A percentile compares a stretch with the other conserved stretches of the same genome.
Evolutionary conservation across 1,139 yeast genomes (phyloP).

Genomic region (Yamadazyma sp.): DNA sequence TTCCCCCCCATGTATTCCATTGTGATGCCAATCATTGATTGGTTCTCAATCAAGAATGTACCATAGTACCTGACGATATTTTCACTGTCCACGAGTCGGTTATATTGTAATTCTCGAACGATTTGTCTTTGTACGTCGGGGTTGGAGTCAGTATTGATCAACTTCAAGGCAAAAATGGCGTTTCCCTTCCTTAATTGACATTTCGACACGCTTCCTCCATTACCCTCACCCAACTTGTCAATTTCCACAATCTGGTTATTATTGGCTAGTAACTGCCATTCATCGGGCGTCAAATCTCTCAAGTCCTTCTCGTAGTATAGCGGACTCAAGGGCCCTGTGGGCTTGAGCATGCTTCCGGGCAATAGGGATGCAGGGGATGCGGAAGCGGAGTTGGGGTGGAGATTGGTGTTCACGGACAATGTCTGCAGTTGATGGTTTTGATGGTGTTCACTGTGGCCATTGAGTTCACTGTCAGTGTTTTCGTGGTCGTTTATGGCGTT

Average conservation of each 20-base stretch:
- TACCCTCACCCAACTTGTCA: conserved; percentile 85
- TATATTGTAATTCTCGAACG: conserved; percentile 84
- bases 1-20: conserved; percentile 98
- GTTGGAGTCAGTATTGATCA: conserved; percentile 73
- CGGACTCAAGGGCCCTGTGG: conserved; percentile 11
- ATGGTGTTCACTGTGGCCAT: not conserved
- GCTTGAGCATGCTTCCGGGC: conserved; percentile 7
- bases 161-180: conserved; percentile 79
- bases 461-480: not conserved
- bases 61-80: conserved; percentile 92
- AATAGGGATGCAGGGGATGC: conserved; percentile 5
- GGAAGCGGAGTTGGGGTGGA: not conserved
- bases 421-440: no score
- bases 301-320: conserved; percentile 28
- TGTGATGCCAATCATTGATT: conserved; percentile 79
- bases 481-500: conserved; percentile 4
- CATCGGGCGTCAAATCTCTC: conserved; percentile 67
- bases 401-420: conserved; percentile 4
- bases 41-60: conserved; percentile 75
- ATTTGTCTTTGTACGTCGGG: conserved; percentile 85
- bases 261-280: conserved; percentile 70
- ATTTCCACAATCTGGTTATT: conserved; percentile 37
- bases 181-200: conserved; percentile 49
- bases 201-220: conserved; percentile 86
- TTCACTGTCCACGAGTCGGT: conserved; percentile 76